Evolutionary conservation across 1,139 yeast species (phyloP), one percentile per base, ranked within the genome.

Genomic region (Debaryomycetaceae sp.): DNA sequence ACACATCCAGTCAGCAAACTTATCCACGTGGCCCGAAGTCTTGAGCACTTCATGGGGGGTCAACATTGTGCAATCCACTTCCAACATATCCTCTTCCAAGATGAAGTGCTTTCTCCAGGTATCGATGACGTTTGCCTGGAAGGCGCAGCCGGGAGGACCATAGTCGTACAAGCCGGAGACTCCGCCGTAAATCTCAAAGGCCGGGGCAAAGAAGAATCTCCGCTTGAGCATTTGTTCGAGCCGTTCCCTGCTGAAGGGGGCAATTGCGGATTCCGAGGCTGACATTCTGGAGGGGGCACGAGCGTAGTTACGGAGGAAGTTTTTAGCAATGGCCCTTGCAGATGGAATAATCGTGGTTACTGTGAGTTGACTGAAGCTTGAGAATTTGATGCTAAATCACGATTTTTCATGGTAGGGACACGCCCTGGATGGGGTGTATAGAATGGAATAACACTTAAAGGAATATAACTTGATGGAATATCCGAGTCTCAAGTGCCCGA

Each of bases 1-100:
- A 59, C 95, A 86, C 98, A 92, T 90, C 96, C 96, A 92, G 58
- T 92, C 99, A 39, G 96, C 83, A 54, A 92, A 92, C 68, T 92
- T 90, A 56, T 90, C 98, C 39, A 92, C 98, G 57, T 92, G 99
- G 45, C 99, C 99, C 30, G 97, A 87, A 27, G 98, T 92, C 64
- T 92, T 92, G 55, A 92, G 71, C 26, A 92, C 98, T 53, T 92
- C 98, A 49, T 83, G 79, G 13, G 99, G 98, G 27, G 99, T 92
- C 57, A 92, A 68, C 85, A 90, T 87, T 35, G 98, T 85, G 56
- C 94, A 79, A 63, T 92, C 98, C 34, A 92, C 97, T 58, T 92
- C 99, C 53, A 87, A 73, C 97, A 92, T 92, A 50, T 90, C 97
- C 62, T 92, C 99, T 58, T 92, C 97, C 41, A 92, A 68, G 39